Evolutionary conservation across 2,329 filamentous ascomycete species (phyloP).

Genomic region (Trichoderma sp.): DNA sequence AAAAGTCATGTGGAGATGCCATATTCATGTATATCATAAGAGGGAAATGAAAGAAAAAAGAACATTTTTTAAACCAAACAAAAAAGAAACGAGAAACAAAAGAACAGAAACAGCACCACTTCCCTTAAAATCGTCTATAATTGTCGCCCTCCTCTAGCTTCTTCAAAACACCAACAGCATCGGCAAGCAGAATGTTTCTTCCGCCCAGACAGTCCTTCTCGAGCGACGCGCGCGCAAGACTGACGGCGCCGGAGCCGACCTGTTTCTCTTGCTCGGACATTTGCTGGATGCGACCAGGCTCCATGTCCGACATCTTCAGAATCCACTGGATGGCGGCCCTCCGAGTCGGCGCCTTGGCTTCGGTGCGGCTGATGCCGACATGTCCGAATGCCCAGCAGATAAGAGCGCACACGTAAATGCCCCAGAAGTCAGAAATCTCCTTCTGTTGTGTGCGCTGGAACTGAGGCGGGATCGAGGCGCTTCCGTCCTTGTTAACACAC

Average conservation of each 20-base stretch:
- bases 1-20: not conserved
- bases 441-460: constrained; percentile 26
- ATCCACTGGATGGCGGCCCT: constrained; percentile 38
- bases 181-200: constrained; percentile 50
- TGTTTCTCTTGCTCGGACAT: constrained; percentile 36
- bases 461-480: constrained; percentile 1
- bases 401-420: constrained; percentile 55
- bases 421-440: constrained; percentile 54
- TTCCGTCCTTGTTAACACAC: constrained; percentile 7
- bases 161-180: constrained; percentile 52
- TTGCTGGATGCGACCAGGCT: constrained; percentile 40
- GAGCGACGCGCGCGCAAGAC: constrained; percentile 46
- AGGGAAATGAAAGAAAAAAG: not conserved
- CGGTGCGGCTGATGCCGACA: constrained; percentile 25
- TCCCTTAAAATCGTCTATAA: constrained; percentile 34
- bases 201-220: constrained; percentile 50
- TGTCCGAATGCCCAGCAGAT: constrained; percentile 59
- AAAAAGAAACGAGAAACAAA: not conserved
- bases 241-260: constrained; percentile 48
- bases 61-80: not conserved
- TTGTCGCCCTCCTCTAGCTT: constrained; percentile 48
- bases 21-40: not conserved
- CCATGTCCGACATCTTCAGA: constrained; percentile 41
- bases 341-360: constrained; percentile 26
- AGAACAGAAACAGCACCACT: not conserved